Evolutionary conservation across 1,284 basidiomycete genomes (phyloP).

Genomic region (Rhodotorula sp.): DNA sequence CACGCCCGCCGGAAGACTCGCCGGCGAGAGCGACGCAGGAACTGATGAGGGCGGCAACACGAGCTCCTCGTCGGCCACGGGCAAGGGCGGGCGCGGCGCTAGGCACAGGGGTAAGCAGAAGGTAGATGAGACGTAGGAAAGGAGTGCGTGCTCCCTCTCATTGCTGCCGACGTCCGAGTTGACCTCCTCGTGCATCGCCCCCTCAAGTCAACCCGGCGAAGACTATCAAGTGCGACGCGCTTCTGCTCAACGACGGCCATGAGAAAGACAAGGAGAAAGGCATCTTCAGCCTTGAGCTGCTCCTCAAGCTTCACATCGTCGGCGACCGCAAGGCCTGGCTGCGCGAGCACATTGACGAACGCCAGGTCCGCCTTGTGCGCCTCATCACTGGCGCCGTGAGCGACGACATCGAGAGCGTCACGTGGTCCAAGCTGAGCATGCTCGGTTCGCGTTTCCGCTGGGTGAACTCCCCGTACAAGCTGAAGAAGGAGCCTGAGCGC

Average conservation of each 20-base stretch:
- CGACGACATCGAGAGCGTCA: not conserved
- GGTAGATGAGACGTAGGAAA: not conserved
- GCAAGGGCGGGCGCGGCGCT: not conserved
- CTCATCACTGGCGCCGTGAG: not conserved
- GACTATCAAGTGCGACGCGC: not conserved
- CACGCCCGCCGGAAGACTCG: not conserved
- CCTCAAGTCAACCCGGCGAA: not conserved
- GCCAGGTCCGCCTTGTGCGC: not conserved
- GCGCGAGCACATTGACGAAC: not conserved
- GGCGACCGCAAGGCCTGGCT: no score
- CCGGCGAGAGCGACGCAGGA: not conserved
- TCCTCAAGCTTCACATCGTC: not conserved
- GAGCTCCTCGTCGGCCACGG: not conserved
- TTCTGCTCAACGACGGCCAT: not conserved
- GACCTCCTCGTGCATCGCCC: not conserved
- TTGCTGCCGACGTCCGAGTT: no score
- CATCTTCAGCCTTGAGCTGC: not conserved
- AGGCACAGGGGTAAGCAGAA: not conserved
- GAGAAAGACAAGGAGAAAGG: not conserved
- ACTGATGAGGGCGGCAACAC: not conserved
- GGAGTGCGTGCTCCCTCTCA: not conserved
- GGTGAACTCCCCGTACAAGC: not conserved
- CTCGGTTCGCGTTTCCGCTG: not conserved
- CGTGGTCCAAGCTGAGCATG: not conserved
- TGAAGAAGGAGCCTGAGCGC: not conserved